A percentile compares a stretch with the other conserved stretches of the same genome.
These are phyloP conservation scores for Salix suchowensis DNA, from an alignment of 345 rosid species.

Conservation along the genomic window DNA sequence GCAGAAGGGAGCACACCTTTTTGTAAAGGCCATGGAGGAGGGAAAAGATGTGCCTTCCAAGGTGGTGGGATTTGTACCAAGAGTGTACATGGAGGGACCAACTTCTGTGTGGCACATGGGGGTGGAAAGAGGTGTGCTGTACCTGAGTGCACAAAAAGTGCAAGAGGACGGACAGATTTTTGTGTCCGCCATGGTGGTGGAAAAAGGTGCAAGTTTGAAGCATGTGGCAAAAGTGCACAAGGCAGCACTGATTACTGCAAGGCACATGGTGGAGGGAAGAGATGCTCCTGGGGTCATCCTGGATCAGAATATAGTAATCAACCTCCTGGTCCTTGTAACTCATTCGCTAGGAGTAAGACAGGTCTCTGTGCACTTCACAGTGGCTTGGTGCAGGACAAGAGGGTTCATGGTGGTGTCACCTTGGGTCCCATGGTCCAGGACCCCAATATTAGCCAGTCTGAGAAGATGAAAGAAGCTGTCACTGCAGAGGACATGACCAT, in stretches of 20 bases:
- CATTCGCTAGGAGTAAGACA: slow-evolving; percentile 81
- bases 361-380: slow-evolving; percentile 88
- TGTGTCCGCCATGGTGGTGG: slow-evolving; percentile 99
- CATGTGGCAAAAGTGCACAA: slow-evolving; percentile 95
- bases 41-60: slow-evolving; percentile 84
- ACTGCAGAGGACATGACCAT: slow-evolving; percentile 53
- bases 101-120: slow-evolving; percentile 95
- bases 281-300: slow-evolving; percentile 92
- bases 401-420: slow-evolving; percentile 78
- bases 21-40: slow-evolving; percentile 99
- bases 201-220: slow-evolving; percentile 81
- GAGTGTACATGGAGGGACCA: slow-evolving; percentile 99
- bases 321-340: slow-evolving; percentile 61
- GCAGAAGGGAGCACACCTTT: slow-evolving; percentile 98
- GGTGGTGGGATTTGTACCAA: slow-evolving; percentile 75
- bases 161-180: slow-evolving; percentile 88
- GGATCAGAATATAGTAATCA: slow-evolving; percentile 61
- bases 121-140: slow-evolving; percentile 95
- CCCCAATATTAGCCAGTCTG: slow-evolving; percentile 37
- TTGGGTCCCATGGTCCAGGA: slow-evolving; percentile 54
- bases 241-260: slow-evolving; percentile 96
- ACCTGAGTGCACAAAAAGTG: slow-evolving; percentile 89
- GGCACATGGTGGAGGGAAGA: slow-evolving; percentile 97
- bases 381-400: slow-evolving; percentile 70
- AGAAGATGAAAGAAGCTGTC: slow-evolving; percentile 49